Conservation (phyloP, 106 monocot species). For the Hemerocallis citrina region DNA sequence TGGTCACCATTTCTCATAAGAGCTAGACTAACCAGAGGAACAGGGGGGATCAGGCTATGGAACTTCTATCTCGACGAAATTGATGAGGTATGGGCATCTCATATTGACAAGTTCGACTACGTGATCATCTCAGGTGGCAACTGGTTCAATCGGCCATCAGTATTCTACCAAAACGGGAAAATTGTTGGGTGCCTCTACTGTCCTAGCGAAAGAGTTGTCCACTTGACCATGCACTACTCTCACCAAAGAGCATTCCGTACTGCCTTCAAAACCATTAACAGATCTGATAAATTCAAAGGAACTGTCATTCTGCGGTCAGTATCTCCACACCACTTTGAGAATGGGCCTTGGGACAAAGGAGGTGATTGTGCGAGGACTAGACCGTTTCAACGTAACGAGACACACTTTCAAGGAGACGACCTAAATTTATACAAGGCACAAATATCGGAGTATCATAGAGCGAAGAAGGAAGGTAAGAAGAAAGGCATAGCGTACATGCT, state of each 20-base stretch:
- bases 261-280: conserved; percentile 11
- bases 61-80: conserved; percentile 2
- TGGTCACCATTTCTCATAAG: conserved; percentile 12
- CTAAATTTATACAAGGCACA: neutral
- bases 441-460: neutral
- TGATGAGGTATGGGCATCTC: conserved; percentile 2
- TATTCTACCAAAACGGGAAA: conserved; percentile 5
- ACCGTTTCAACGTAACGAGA: conserved; percentile 4
- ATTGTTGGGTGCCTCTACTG: conserved; percentile 17
- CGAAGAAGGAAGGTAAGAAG: conserved; percentile 4
- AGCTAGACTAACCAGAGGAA: conserved; percentile 1
- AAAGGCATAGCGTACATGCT: conserved; percentile 7
- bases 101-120: conserved; percentile 6
- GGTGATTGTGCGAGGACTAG: conserved; percentile 10
- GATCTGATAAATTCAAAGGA: neutral
- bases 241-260: conserved; percentile 7
- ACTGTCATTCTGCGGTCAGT: conserved; percentile 5
- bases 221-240: conserved; percentile 5
- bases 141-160: conserved; percentile 9
- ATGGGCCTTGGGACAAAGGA: conserved; percentile 13
- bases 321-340: conserved; percentile 18
- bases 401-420: neutral
- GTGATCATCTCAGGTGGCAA: conserved; percentile 5
- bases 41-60: neutral
- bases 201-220: neutral